Base-by-base conservation (phyloP, 1,139 yeast genomes). In the Yamadazyma oceani region DNA sequence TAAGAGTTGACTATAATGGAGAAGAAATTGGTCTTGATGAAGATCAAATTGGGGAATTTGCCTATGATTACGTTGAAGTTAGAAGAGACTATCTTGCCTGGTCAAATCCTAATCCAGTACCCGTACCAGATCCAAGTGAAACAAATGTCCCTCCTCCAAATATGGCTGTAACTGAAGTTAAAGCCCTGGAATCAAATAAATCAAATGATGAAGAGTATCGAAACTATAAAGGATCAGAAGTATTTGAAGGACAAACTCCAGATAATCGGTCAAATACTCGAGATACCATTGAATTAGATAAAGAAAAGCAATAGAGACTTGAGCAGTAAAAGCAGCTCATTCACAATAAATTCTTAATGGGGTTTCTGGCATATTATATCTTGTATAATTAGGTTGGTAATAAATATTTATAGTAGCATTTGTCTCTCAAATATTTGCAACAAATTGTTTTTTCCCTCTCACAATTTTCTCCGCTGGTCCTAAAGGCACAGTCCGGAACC, bases 31-130 rank as follows among this genome's bases (percentile, higher is more conserved):
- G 98, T 44, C 78, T 89, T 65, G 98, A 92, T 61, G 97, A 92
- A 61, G 96, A 88, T 62, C 97, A 92, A 66, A 87, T 92, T 50
- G 98, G 98, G 38, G 97, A 92, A 63, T 92, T 92, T 66, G 98
- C 98, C 16, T 92, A 90, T 60, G 97, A 92, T 64, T 92, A 89
- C 58, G 97, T 92, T 42, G 98, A 92, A 68, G 95, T 90, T 15
- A 79, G 97, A 64, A 80, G 97, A 60, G 96, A 90, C 64, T 90
- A 85, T 64, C 75, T 85, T 55, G 86, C 88, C 50, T 86, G 75
- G 75, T 67, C 64, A 13, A 43, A 40, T 23, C 50, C 53, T 12
- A 42, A 25, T 15, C 38, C 38, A 11, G 13, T 27, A 27, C 21
- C 16, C 5, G 21, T 5, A 15, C 30, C 30, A 6, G 4, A 19